These are phyloP conservation scores for Gomphus bonarii DNA, from an alignment of 1,284 basidiomycete genomes.

Conservation along the genomic window DNA sequence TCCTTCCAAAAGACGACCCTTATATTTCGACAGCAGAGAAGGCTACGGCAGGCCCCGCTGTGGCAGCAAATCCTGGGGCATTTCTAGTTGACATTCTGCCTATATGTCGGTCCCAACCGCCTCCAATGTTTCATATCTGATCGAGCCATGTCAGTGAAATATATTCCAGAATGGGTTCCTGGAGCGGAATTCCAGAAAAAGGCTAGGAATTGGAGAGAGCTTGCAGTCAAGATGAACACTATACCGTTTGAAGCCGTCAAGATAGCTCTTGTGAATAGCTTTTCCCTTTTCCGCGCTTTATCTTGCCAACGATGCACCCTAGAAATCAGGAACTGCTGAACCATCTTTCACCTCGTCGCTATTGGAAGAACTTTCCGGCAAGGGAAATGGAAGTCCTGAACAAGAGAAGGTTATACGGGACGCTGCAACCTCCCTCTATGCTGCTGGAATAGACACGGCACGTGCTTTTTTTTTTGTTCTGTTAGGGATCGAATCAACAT, in stretches of 20 bases:
- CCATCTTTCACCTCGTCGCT: constrained; percentile 13
- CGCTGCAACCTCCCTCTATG: not conserved
- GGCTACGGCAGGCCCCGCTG: constrained; percentile 14
- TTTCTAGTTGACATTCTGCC: constrained; percentile 1
- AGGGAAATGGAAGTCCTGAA: not conserved
- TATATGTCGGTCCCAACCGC: not conserved
- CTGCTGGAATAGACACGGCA: constrained; percentile 4
- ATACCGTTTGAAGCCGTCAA: too few species aligned
- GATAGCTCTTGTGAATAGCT: too few species aligned
- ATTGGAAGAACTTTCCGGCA: not conserved
- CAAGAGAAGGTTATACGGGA: not conserved
- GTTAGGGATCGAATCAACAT: not conserved
- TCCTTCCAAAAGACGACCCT: constrained; percentile 18
- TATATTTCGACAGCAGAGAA: constrained; percentile 20
- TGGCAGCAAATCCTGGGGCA: not conserved
- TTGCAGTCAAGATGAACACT: too few species aligned
- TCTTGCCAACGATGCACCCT: not conserved
- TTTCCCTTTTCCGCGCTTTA: not conserved
- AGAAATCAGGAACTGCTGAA: constrained; percentile 13
- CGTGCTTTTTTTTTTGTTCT: not conserved
- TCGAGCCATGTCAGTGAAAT: too few species aligned
- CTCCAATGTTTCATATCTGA: not conserved
- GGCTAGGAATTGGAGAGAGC: too few species aligned
- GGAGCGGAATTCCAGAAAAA: too few species aligned
- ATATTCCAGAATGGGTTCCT: too few species aligned